Evolutionary conservation across 2,329 filamentous ascomycete genomes (phyloP).

Genomic region (Clarireedia monteithiana): DNA sequence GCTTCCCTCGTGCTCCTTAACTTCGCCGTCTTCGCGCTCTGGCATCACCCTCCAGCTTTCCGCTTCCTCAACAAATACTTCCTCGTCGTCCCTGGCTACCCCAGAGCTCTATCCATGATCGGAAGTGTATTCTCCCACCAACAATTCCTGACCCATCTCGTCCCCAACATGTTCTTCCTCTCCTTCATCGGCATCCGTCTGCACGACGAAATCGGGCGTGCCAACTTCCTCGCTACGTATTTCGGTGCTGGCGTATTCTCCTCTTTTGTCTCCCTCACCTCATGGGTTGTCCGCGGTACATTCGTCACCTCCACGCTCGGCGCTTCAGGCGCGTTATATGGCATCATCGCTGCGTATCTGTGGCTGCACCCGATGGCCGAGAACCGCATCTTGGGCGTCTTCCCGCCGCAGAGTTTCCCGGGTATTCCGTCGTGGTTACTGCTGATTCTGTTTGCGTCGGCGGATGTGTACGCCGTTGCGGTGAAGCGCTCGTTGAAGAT

Average conservation of each 20-base stretch:
- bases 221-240: conserved; percentile 62
- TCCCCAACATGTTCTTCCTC: conserved; percentile 57
- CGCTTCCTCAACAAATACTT: conserved; percentile 60
- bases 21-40: conserved; percentile 45
- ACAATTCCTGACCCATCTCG: conserved; percentile 45
- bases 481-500: background rate
- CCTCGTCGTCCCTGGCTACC: conserved; percentile 55
- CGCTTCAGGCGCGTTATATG: conserved; percentile 58
- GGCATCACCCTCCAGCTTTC: conserved; percentile 61
- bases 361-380: conserved; percentile 49
- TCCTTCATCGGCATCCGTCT: conserved; percentile 59
- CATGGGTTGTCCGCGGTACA: conserved; percentile 32
- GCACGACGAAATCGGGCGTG: conserved; percentile 64
- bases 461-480: conserved; percentile 35
- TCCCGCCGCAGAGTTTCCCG: conserved; percentile 44
- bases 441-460: conserved; percentile 43
- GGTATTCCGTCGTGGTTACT: conserved; percentile 48
- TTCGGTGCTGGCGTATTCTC: conserved; percentile 49
- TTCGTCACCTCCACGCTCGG: conserved; percentile 48
- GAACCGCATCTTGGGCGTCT: conserved; percentile 45
- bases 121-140: conserved; percentile 66
- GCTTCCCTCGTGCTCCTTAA: conserved; percentile 54
- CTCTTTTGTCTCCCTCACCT: conserved; percentile 48
- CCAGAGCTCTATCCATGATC: conserved; percentile 53
- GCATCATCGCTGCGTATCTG: conserved; percentile 54